Evolutionary conservation across 805 yeast species (phyloP), one percentile per base, ranked within the genome.

Genomic region (Hanseniaspora occidentalis): DNA sequence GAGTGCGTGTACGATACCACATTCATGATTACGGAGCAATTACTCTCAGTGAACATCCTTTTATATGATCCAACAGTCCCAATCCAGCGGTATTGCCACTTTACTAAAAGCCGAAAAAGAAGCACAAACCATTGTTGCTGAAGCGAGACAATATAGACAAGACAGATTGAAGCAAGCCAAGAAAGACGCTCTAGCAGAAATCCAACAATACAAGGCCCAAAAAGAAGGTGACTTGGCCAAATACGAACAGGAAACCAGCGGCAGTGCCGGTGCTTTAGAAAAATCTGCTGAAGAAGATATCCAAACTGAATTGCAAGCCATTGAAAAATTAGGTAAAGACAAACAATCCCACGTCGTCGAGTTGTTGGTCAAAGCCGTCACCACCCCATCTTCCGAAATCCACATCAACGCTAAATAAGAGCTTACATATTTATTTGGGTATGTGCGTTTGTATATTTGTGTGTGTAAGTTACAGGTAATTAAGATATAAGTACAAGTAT

Each of bases 71-170:
- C 13, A n/a, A 29, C 17, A 29, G 33, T n/a, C 33, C 18, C 33
- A 29, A 29, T n/a, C 33, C 17, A 29, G 33, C 33, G 33, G 33
- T n/a, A 29, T 29, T 29, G 33, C 33, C 33, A 29, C 33, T 14
- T 16, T 60, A 39, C 47, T 60, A 40, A 57, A 82, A 71, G 94
- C 97, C 47, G 98, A 92, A 68, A 85, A 83, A 65, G 89, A 84
- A 54, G 97, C 98, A n/a, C 96, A 94, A 52, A 88, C 79, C 52
- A 83, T 88, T 48, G 97, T 92, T 46, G 73, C 88, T 54, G 81
- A 82, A 58, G 96, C 98, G 19, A 84, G 97, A 70, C 73, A 79
- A 52, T 85, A 79, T 70, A 70, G 58, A 75, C 73, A 57, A 33
- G 79, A 75, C 50, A 82, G 86, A 49, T 72, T 92, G 60, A 92